These are phyloP conservation scores for Boletus sp. DNA, from an alignment of 1,284 basidiomycete genomes.

Conservation along the genomic window DNA sequence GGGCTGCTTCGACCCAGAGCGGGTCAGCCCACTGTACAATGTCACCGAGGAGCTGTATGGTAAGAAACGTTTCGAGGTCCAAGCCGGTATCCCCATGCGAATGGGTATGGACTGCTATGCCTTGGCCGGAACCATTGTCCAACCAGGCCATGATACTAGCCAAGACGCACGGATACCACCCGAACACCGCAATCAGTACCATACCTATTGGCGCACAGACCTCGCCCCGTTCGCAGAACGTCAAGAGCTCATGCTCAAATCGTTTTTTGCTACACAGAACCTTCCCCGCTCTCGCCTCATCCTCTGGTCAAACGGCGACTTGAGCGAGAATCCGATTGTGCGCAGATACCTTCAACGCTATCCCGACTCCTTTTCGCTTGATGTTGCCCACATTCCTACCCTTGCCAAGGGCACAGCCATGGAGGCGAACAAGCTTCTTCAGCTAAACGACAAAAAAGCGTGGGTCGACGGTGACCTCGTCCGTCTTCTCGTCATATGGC, in stretches of 20 bases:
- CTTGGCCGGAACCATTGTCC: constrained; percentile 76
- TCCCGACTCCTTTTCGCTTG: constrained; percentile 71
- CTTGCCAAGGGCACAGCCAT: constrained; percentile 80
- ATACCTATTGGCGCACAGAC: constrained; percentile 91
- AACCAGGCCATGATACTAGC: constrained; percentile 20
- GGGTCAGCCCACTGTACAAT: constrained; percentile 71
- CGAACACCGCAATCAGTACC: constrained; percentile 65
- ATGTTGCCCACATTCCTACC: constrained; percentile 64
- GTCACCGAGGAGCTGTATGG: constrained; percentile 62
- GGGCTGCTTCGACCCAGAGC: constrained; percentile 72
- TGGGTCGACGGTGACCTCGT: constrained; percentile 96
- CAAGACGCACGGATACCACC: constrained; percentile 34
- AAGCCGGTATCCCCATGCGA: constrained; percentile 75
- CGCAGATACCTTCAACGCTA: constrained; percentile 62
- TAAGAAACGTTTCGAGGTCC: constrained; percentile 66
- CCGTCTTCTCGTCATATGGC: constrained; percentile 85
- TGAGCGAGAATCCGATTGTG: constrained; percentile 63
- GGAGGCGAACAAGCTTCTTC: constrained; percentile 61
- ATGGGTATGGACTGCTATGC: constrained; percentile 88
- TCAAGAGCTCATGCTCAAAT: constrained; percentile 87
- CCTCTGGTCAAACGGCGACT: constrained; percentile 87
- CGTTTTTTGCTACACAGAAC: constrained; percentile 90
- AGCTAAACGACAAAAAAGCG: constrained; percentile 71
- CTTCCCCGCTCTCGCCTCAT: constrained; percentile 64
- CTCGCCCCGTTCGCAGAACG: constrained; percentile 75